Evolutionary conservation across 345 rosid genomes (phyloP), one percentile per base, ranked within the genome.

Genomic region (Linum usitatissimum): DNA sequence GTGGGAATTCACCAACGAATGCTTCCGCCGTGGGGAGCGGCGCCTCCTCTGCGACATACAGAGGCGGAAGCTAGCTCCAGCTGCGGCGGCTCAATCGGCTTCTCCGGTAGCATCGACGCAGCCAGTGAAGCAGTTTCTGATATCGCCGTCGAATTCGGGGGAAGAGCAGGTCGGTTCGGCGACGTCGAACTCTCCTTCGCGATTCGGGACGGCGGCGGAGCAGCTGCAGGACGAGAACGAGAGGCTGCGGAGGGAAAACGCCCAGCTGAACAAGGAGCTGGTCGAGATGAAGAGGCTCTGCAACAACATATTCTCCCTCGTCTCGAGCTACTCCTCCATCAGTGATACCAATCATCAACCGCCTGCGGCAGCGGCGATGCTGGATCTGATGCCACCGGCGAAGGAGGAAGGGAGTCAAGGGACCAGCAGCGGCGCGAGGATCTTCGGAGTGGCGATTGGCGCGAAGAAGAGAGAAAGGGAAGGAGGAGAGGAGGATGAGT

Each of bases 1-100:
- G 2, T 91, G 98, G 98, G 98, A 91, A 78, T 91, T 91, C 70
- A 78, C 92, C 0, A 91, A 91, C 68, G 96, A 88, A 14, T 82
- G 64, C 68, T 88, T 91, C 60, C 74, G 84, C 2, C 78, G 83
- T 74, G 92, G 95, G 36, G 85, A 91, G 69, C 86, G 77, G 69
- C 80, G 66, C 68, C 83, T 91, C 19, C 66, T 91, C 30, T 69
- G 87, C 17, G 95, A 91, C 54, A 91, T 91, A 54, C 98, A 88
- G 68, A 84, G 98, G 6, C 79, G 98, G 69, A 91, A 88, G 74
- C 68, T 23, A 1, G 64, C 68, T 18, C 66, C 69, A 21, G 45
- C 53, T 9, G 8, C 64, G 6, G 64, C 64, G 6, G 64, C 55
- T 34, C 38, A 34, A 34, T 34, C 38, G 38, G 38, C 4, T 34